Evolutionary conservation across 305 asterid genomes (phyloP).

Genomic region (Solanum hybrid): DNA sequence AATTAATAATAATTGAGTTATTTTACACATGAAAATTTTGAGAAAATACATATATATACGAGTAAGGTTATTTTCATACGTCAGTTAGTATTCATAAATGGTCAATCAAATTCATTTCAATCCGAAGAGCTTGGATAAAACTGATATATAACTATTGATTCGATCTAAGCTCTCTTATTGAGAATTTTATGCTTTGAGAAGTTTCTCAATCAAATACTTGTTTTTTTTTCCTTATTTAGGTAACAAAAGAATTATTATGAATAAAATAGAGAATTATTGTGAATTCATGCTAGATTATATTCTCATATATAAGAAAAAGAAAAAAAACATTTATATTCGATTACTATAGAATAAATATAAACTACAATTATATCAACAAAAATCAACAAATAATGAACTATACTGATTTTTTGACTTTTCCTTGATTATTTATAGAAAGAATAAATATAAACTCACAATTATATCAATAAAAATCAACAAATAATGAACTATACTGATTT

Average conservation of each 20-base stretch:
- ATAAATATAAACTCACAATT: background rate
- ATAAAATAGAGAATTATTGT: background rate
- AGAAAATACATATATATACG: background rate
- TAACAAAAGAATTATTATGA: background rate
- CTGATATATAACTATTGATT: background rate
- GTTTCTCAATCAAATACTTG: background rate
- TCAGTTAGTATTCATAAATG: background rate
- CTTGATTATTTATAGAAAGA: background rate
- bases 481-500: background rate
- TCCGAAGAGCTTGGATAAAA: background rate
- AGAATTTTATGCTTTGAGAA: background rate
- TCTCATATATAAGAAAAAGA: background rate
- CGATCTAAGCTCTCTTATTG: background rate
- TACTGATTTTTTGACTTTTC: background rate
- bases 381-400: background rate
- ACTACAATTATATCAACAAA: too few species aligned
- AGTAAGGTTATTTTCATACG: background rate
- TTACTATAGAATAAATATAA: background rate
- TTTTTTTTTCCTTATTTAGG: background rate
- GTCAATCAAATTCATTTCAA: background rate
- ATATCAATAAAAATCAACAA: background rate
- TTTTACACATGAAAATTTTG: background rate
- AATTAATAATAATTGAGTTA: background rate
- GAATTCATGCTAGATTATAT: background rate
- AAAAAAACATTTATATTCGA: background rate